A percentile compares a stretch with the other conserved stretches of the same genome.
phyloP scores from a whole-genome alignment of 345 rosid genomes.

The Lumnitzera littorea region DNA sequence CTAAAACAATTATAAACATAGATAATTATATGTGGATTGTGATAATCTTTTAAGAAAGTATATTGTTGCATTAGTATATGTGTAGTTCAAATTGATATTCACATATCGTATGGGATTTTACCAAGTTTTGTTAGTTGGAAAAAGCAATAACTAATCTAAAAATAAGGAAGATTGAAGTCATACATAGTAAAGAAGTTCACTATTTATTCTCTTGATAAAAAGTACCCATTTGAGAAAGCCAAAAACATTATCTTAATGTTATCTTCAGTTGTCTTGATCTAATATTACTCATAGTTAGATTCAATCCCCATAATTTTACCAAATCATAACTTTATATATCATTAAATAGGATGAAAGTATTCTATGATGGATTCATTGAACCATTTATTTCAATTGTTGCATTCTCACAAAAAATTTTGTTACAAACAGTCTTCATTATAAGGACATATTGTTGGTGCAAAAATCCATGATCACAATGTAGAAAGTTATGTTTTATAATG shows the following conservation, averaged over 20 bases:
- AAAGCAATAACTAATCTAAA: background rate
- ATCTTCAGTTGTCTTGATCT: constrained; percentile 11
- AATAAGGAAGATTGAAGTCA: background rate
- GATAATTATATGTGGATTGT: background rate
- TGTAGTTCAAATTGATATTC: background rate
- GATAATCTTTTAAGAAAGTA: background rate
- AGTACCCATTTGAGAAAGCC: constrained; percentile 29
- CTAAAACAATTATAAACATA: background rate
- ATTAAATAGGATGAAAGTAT: background rate
- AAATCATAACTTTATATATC: background rate
- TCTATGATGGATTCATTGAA: constrained; percentile 10
- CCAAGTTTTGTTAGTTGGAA: too few relatives aligned
- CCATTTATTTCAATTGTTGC: constrained; percentile 24
- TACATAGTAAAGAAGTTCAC: constrained; percentile 19
- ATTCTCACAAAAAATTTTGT: constrained; percentile 22
- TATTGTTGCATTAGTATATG: background rate
- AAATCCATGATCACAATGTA: constrained; percentile 17
- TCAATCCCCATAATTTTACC: background rate
- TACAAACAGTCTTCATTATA: constrained; percentile 22
- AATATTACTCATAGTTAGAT: constrained; percentile 12
- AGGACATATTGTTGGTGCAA: constrained; percentile 16
- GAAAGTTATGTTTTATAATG: constrained; percentile 13
- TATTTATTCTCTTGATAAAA: constrained; percentile 22
- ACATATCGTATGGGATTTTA: too few relatives aligned
- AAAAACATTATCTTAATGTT: constrained; percentile 22